These are phyloP conservation scores for Coprinopsis marcescibilis DNA, from an alignment of 768 basidiomycete species.

Conservation along the genomic window DNA sequence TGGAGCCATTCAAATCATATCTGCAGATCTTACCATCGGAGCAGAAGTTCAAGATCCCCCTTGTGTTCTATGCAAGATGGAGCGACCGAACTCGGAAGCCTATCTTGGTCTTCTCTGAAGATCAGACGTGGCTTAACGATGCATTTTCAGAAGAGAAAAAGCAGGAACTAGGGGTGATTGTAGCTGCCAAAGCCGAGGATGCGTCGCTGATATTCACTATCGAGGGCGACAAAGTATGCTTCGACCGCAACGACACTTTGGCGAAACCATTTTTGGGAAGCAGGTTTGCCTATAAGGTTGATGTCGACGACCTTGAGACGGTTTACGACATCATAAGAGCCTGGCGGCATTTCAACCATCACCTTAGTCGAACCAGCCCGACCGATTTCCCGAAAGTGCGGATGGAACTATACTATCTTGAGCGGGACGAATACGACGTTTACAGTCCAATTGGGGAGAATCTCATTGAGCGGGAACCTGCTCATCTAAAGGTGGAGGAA, in stretches of 20 bases:
- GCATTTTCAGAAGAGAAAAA: constrained; percentile 16
- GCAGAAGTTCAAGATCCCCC: constrained; percentile 10
- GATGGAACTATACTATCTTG: constrained; percentile 27
- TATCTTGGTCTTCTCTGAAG: constrained; percentile 21
- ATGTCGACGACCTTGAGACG: constrained; percentile 5
- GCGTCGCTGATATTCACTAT: constrained; percentile 19
- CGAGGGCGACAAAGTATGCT: constrained; percentile 14
- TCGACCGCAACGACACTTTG: constrained; percentile 20
- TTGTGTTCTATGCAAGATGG: constrained; percentile 23
- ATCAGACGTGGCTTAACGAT: constrained; percentile 21
- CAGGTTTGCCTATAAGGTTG: constrained; percentile 16
- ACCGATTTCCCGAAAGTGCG: constrained; percentile 19
- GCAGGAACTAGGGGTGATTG: constrained; percentile 8
- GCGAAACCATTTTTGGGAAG: constrained; percentile 18
- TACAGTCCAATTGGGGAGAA: constrained; percentile 21
- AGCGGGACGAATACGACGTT: constrained; percentile 15
- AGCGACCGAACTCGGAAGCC: constrained; percentile 12
- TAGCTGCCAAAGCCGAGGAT: constrained; percentile 14
- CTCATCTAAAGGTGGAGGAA: constrained; percentile 16
- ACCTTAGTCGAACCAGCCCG: constrained; percentile 20
- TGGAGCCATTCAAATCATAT: constrained; percentile 18
- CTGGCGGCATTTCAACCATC: constrained; percentile 23
- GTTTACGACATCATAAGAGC: constrained; percentile 18
- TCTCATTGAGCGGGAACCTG: constrained; percentile 23
- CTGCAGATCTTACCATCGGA: constrained; percentile 11